Evolutionary conservation across 306 rosid genomes (phyloP), one percentile per base, ranked within the genome.

Genomic region (Inga laurina): DNA sequence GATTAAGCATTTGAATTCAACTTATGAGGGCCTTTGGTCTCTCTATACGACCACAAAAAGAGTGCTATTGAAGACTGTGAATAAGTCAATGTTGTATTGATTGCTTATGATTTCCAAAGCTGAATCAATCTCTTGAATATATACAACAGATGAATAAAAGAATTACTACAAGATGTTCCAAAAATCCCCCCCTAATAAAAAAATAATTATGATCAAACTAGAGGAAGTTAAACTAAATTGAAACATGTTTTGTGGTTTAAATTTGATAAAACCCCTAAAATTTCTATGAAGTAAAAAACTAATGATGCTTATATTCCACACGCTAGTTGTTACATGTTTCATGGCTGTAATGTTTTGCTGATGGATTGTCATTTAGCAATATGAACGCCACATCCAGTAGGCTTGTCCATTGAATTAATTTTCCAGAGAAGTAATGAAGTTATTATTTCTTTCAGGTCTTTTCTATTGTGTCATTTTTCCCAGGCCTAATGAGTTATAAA

Each of bases 1-100:
- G 54, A 39, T 67, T 24, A 19, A 22, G 52, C 46, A 37, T 46
- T 24, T 85, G 57, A 61, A 64, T 72, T 85, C 43, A 81, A 80
- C 78, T 61, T 61, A 61, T 10, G 67, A 61, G 35, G 35, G 67
- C 67, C 67, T 61, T 10, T n/a, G 35, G 52, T 22, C 75, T 44
- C 75, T n/a, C 10, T 18, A 9, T 44, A 69, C 8, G 49, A 69
- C 18, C 49, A 34, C 1, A 12, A 69, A 69, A 69, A 39, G 34
- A 61, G 35, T 61, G 24, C 16, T 3, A 61, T 61, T 61, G 67
- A 11, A n/a, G 67, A 22, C 32, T 10, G 32, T 57, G 65, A 57
- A 57, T n/a, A n/a, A n/a, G 65, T n/a, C 14, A n/a, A 27, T 57
- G 2, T 21, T 54, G 61, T 54, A 21, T 19, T 21, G 65, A 57